Conservation (phyloP, 176 grass and related monocot species). For the Phragmites australis region DNA sequence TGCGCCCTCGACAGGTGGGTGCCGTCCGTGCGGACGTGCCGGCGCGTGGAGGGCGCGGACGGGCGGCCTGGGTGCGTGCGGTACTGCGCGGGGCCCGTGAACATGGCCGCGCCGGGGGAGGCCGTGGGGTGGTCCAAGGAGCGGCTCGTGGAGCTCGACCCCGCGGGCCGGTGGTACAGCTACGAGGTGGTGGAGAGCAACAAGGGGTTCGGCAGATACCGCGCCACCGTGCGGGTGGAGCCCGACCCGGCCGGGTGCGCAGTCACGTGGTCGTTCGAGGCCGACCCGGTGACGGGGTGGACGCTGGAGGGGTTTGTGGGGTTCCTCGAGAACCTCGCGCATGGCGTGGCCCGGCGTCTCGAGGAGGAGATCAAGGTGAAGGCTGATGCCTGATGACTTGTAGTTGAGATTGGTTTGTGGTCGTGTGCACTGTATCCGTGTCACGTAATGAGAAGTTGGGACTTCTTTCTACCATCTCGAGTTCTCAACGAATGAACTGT, state of each 20-base stretch:
- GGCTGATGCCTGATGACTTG: neutral
- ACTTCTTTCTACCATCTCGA: neutral
- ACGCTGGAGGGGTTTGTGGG: constrained; percentile 46
- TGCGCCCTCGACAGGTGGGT: constrained; percentile 70
- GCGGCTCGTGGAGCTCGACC: constrained; percentile 51
- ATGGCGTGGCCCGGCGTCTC: constrained; percentile 56
- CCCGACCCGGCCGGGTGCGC: constrained; percentile 48
- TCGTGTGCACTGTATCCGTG: neutral
- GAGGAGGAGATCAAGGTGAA: constrained; percentile 43
- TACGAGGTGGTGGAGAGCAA: constrained; percentile 79
- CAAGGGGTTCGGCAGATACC: constrained; percentile 79
- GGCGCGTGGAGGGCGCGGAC: constrained; percentile 50
- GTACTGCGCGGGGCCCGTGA: constrained; percentile 67
- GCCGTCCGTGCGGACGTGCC: constrained; percentile 44
- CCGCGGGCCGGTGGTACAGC: constrained; percentile 42
- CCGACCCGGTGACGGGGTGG: constrained; percentile 65
- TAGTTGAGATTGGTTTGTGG: neutral
- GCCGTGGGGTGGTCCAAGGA: constrained; percentile 71
- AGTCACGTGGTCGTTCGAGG: constrained; percentile 62
- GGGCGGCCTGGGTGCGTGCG: constrained; percentile 60
- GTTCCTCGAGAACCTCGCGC: constrained; percentile 57
- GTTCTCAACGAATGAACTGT: too few species aligned
- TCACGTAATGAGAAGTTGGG: neutral
- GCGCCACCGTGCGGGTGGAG: constrained; percentile 54
- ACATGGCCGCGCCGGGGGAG: constrained; percentile 40